These are phyloP conservation scores for Aspergillus japonicus DNA, from an alignment of 2,329 filamentous ascomycete species.

Conservation along the genomic window DNA sequence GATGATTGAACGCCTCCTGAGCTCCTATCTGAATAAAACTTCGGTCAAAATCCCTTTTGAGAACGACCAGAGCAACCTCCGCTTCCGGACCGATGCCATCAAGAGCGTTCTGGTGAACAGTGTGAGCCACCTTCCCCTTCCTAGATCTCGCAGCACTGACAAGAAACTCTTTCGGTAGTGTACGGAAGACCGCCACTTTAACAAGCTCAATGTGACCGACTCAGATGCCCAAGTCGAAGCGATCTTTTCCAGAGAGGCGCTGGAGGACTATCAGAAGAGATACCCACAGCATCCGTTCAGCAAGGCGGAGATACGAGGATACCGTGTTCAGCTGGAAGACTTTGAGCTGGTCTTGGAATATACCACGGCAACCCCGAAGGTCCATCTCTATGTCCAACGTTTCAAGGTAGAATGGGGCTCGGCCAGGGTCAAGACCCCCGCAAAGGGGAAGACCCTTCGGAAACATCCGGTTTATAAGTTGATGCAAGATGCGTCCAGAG, in stretches of 20 bases:
- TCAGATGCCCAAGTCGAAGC: conserved; percentile 34
- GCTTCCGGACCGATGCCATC: conserved; percentile 22
- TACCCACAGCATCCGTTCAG: conserved; percentile 18
- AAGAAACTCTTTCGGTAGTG: conserved; percentile 23
- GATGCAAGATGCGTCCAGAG: conserved; percentile 16
- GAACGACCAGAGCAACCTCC: conserved; percentile 37
- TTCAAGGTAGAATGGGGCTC: conserved; percentile 26
- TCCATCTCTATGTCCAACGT: conserved; percentile 26
- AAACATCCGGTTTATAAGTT: conserved; percentile 20
- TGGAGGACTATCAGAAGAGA: conserved; percentile 22
- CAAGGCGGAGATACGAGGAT: conserved; percentile 25
- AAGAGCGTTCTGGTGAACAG: conserved; percentile 29
- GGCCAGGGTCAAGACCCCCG: conserved; percentile 14
- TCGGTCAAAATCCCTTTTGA: conserved; percentile 12
- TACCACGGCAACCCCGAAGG: conserved; percentile 20
- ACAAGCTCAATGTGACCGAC: conserved; percentile 35
- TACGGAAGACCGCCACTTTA: conserved; percentile 19
- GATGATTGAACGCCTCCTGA: conserved; percentile 25
- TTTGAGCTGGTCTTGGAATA: conserved; percentile 39
- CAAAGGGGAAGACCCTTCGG: conserved; percentile 20
- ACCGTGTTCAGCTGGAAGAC: conserved; percentile 30
- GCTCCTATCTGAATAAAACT: conserved; percentile 16
- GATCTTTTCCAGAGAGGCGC: conserved; percentile 28
- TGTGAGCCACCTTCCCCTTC: conserved; percentile 21
- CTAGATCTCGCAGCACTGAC: background rate